These are phyloP conservation scores for Pleurotus tuoliensis DNA, from an alignment of 768 basidiomycete genomes.

Conservation along the genomic window DNA sequence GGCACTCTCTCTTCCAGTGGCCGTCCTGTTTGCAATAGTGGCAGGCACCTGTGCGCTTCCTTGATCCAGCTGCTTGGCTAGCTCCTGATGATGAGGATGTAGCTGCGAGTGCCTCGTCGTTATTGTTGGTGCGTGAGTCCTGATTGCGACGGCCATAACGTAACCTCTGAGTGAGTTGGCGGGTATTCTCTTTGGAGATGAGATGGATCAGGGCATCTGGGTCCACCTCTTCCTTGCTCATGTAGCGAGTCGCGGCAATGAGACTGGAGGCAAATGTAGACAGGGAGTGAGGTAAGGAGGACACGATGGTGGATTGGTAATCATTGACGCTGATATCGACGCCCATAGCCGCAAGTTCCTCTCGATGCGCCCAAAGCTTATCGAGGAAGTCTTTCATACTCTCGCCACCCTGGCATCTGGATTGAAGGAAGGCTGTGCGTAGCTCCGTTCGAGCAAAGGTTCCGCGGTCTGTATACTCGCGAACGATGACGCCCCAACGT, in stretches of 20 bases:
- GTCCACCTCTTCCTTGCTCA: constrained; percentile 9
- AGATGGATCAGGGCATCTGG: constrained; percentile 19
- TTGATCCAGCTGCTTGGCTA: too few relatives aligned
- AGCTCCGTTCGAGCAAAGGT: constrained; percentile 26
- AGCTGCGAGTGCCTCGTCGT: constrained; percentile 22
- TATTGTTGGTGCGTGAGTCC: constrained; percentile 18
- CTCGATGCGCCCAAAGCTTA: constrained; percentile 15
- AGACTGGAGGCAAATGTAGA: constrained; percentile 20
- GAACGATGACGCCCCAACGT: constrained; percentile 26
- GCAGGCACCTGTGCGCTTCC: neutral
- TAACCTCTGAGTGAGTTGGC: constrained; percentile 14
- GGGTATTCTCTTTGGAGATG: constrained; percentile 25
- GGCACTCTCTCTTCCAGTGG: neutral
- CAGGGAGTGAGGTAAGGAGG: constrained; percentile 22
- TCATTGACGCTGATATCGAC: constrained; percentile 26
- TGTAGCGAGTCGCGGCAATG: neutral
- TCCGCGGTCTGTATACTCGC: constrained; percentile 28
- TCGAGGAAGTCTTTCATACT: constrained; percentile 25
- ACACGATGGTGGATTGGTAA: constrained; percentile 27
- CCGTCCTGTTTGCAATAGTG: neutral
- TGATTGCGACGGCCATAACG: constrained; percentile 15
- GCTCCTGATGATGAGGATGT: neutral
- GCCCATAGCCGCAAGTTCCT: constrained; percentile 23
- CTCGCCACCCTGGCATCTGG: constrained; percentile 22
- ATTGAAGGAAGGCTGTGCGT: constrained; percentile 21